Conservation (phyloP, 495 filamentous ascomycete species). For the Rostrohypoxylon terebratum region DNA sequence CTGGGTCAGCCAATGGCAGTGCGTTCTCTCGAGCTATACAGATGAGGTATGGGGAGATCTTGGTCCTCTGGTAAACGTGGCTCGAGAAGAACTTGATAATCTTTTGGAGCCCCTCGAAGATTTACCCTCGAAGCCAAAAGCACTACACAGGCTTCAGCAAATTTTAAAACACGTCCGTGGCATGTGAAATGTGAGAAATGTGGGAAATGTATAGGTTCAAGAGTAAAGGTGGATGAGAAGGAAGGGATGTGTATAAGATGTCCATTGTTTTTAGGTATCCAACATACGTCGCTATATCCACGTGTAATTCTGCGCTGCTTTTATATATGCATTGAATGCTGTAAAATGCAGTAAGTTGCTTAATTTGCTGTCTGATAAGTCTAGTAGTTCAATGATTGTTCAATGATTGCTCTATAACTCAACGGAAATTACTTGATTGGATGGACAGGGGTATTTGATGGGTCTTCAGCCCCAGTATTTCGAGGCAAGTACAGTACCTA, state of each 20-base stretch:
- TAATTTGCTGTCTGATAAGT: conserved; percentile 7
- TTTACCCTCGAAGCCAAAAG: conserved; percentile 26
- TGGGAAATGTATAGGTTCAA: neutral
- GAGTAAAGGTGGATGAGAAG: neutral
- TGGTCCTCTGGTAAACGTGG: conserved; percentile 69
- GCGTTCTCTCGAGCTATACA: conserved; percentile 72
- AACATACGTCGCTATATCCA: neutral
- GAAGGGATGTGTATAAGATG: neutral
- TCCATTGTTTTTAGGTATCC: neutral
- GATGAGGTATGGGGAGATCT: conserved; percentile 86
- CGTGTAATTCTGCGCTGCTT: neutral
- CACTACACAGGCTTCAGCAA: conserved; percentile 44
- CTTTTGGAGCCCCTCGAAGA: conserved; percentile 31
- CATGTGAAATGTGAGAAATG: neutral
- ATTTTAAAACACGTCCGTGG: conserved; percentile 42
- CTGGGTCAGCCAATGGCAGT: conserved; percentile 69
- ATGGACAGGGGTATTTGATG: conserved; percentile 6
- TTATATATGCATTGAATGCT: conserved; percentile 8
- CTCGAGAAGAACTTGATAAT: conserved; percentile 67
- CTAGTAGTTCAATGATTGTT: too few species aligned
- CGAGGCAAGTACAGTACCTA: conserved; percentile 9
- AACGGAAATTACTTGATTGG: conserved; percentile 34
- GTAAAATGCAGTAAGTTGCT: conserved; percentile 1
- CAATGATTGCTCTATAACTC: conserved; percentile 26
- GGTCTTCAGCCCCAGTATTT: conserved; percentile 7